phyloP scores from a whole-genome alignment of 192 early-diverging fungal species.

The Spizellomyces punctatus region DNA sequence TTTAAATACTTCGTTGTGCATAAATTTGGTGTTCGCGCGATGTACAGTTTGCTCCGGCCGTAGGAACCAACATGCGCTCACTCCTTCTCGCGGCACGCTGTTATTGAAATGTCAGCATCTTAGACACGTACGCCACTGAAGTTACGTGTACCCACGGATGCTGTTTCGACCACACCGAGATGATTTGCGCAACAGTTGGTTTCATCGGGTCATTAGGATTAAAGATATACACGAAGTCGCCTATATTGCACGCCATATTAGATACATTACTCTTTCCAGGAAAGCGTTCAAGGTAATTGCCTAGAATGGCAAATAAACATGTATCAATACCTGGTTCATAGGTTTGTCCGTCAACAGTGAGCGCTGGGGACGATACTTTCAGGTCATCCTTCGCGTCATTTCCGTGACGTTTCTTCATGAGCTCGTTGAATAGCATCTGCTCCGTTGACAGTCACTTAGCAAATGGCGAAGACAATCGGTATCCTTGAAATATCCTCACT shows the following conservation, averaged over 20 bases:
- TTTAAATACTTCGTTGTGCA: slow-evolving; percentile 70
- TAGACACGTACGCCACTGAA: not conserved
- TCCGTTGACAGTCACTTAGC: too few species aligned
- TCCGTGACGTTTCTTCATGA: slow-evolving; percentile 19
- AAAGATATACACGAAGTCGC: slow-evolving; percentile 67
- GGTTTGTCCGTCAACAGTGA: too few species aligned
- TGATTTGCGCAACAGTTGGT: slow-evolving; percentile 66
- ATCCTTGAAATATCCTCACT: too few species aligned
- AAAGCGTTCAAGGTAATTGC: too few species aligned
- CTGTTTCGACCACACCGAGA: slow-evolving; percentile 7
- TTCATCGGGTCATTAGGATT: slow-evolving; percentile 58
- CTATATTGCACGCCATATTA: slow-evolving; percentile 22
- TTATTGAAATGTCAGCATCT: slow-evolving; percentile 2
- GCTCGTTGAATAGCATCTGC: slow-evolving; percentile 21
- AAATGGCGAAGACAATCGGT: too few species aligned
- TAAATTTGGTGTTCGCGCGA: slow-evolving; percentile 57
- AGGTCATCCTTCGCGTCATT: not conserved
- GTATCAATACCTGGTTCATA: too few species aligned
- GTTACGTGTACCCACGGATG: not conserved
- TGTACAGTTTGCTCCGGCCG: slow-evolving; percentile 70
- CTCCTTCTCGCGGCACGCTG: slow-evolving; percentile 22
- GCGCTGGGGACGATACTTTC: too few species aligned
- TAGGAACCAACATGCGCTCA: slow-evolving; percentile 64
- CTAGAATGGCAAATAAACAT: too few species aligned
- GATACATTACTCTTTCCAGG: too few species aligned